These are phyloP conservation scores for Silene latifolia DNA, from an alignment of 148 eudicot genomes.

Conservation along the genomic window DNA sequence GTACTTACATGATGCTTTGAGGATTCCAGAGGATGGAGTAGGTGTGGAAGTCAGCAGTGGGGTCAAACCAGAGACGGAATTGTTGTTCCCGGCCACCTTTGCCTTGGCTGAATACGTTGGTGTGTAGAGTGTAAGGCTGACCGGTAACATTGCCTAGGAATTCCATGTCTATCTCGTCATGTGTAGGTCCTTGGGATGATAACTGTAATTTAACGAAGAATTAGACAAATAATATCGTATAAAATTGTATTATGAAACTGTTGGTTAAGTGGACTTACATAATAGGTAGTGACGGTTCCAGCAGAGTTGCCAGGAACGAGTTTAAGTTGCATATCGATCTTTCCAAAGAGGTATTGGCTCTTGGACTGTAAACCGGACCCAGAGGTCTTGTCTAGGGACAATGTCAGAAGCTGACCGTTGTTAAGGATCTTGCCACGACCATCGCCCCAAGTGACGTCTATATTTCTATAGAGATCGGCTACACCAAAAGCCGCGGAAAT, in stretches of 20 bases:
- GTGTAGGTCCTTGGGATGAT: conserved; percentile 30
- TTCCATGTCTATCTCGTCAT: conserved; percentile 35
- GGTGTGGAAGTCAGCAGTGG: conserved; percentile 27
- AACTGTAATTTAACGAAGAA: conserved; percentile 14
- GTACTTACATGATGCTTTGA: conserved; percentile 25
- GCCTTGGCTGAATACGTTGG: conserved; percentile 31
- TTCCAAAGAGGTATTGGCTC: conserved; percentile 27
- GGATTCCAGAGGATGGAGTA: conserved; percentile 37
- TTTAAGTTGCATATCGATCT: conserved; percentile 33
- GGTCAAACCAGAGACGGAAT: conserved; percentile 31
- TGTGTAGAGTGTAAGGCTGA: conserved; percentile 34
- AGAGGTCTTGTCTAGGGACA: conserved; percentile 29
- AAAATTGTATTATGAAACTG: too few relatives aligned
- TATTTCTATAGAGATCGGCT: conserved; percentile 16
- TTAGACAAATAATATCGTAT: background rate
- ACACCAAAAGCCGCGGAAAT: conserved; percentile 23
- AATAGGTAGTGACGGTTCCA: conserved; percentile 31
- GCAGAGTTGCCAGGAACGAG: conserved; percentile 31
- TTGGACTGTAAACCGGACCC: conserved; percentile 34
- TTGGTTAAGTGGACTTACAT: too few relatives aligned
- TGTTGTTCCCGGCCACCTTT: conserved; percentile 33
- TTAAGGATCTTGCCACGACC: conserved; percentile 25
- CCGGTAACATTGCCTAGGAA: conserved; percentile 32
- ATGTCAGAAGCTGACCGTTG: conserved; percentile 23
- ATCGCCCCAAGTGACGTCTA: conserved; percentile 32